Conservation (phyloP, 306 rosid species). For the Prunus campanulata region DNA sequence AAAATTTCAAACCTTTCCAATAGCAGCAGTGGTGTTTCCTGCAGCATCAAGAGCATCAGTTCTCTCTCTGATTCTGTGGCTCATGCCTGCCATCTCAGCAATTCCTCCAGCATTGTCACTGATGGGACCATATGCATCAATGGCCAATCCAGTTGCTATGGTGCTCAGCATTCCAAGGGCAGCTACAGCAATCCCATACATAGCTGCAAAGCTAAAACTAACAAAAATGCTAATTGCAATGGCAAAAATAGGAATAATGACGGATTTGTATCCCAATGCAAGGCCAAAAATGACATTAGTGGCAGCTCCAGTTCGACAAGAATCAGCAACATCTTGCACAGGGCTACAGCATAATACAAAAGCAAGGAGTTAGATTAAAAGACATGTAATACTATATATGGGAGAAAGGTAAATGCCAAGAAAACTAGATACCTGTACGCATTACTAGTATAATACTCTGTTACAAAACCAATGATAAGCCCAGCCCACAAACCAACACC, state of each 20-base stretch:
- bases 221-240: conserved; percentile 83
- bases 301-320: conserved; percentile 98
- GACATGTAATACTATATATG: background rate
- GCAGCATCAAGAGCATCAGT: conserved; percentile 99
- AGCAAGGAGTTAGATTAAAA: conserved; percentile 1
- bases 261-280: conserved; percentile 98
- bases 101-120: conserved; percentile 99
- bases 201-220: conserved; percentile 94
- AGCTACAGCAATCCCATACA: conserved; percentile 96
- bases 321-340: conserved; percentile 96
- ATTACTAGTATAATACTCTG: conserved; percentile 91
- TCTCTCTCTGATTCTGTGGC: conserved; percentile 89
- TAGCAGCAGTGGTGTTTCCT: conserved; percentile 96
- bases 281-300: conserved; percentile 96
- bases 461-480: conserved; percentile 88
- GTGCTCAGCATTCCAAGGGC: conserved; percentile 99
- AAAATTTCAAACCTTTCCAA: conserved; percentile 70
- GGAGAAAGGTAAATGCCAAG: background rate
- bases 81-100: conserved; percentile 99
- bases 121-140: conserved; percentile 97
- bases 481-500: conserved; percentile 98
- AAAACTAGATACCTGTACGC: conserved; percentile 69
- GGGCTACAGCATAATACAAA: conserved; percentile 53
- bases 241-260: conserved; percentile 94
- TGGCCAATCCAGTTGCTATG: conserved; percentile 94